Conservation (phyloP, 2,329 filamentous ascomycete genomes). For the Ascocoryne sarcoides region DNA sequence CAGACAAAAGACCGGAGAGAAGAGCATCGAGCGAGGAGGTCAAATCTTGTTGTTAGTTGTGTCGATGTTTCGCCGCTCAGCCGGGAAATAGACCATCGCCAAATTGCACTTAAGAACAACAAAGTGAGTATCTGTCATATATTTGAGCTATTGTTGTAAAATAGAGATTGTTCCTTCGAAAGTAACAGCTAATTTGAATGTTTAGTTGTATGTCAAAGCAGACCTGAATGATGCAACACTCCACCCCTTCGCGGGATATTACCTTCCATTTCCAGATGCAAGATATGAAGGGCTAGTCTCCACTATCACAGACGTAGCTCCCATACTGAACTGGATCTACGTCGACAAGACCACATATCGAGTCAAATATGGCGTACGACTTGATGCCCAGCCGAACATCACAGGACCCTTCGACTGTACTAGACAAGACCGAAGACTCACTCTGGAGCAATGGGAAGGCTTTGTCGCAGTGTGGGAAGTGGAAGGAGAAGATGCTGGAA, state of each 20-base stretch:
- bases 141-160: too few species aligned
- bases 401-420: conserved; percentile 65
- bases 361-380: conserved; percentile 57
- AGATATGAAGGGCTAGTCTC: conserved; percentile 40
- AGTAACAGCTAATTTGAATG: too few species aligned
- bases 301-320: conserved; percentile 43
- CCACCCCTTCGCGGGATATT: conserved; percentile 46
- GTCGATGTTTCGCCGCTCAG: conserved; percentile 36
- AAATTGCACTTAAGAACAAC: conserved; percentile 36
- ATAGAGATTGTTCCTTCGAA: too few species aligned
- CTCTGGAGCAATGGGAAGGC: conserved; percentile 58
- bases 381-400: conserved; percentile 61
- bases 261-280: conserved; percentile 44
- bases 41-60: conserved; percentile 39
- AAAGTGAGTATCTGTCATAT: conserved; percentile 33
- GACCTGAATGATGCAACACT: conserved; percentile 22
- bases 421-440: conserved; percentile 41
- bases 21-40: conserved; percentile 40
- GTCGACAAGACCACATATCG: conserved; percentile 49
- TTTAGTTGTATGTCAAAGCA: conserved; percentile 9
- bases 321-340: conserved; percentile 60
- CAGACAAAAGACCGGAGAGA: conserved; percentile 40
- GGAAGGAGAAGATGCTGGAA: conserved; percentile 28
- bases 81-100: conserved; percentile 35
- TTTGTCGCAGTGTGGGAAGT: conserved; percentile 45